Evolutionary conservation across 352 stramenopile genomes (phyloP).

Genomic region (Discostella stelligera): DNA sequence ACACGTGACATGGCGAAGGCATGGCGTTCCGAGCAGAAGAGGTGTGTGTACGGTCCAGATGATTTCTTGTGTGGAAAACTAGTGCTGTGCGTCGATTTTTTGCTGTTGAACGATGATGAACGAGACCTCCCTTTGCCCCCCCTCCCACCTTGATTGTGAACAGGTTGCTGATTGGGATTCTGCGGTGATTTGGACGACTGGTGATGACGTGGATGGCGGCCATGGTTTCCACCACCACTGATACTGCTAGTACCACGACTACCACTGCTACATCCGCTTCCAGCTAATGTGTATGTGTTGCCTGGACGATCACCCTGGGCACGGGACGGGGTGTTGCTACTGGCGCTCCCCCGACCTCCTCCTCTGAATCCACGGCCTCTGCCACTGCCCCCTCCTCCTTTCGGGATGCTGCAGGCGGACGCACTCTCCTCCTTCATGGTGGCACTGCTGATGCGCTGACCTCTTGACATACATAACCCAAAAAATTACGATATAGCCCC

Average conservation of each 20-base stretch:
- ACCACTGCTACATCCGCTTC: not conserved
- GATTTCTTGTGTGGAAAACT: slow-evolving; percentile 24
- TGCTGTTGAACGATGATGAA: slow-evolving; percentile 36
- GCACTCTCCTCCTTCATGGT: not conserved
- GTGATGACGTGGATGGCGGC: slow-evolving; percentile 10
- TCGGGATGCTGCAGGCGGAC: not conserved
- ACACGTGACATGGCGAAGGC: slow-evolving; percentile 39
- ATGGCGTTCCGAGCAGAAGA: slow-evolving; percentile 46
- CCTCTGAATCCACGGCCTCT: slow-evolving; percentile 10
- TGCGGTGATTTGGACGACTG: slow-evolving; percentile 9
- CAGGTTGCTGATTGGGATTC: slow-evolving; percentile 11
- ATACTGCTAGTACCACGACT: not conserved
- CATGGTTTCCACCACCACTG: slow-evolving; percentile 13
- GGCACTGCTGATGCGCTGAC: not conserved
- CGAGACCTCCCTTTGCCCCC: slow-evolving; percentile 32
- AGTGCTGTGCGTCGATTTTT: slow-evolving; percentile 3
- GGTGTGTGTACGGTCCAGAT: slow-evolving; percentile 29
- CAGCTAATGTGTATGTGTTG: not conserved
- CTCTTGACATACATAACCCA: slow-evolving; percentile 2
- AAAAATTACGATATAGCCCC: too few relatives aligned
- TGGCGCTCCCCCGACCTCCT: slow-evolving; percentile 1
- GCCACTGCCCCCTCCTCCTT: slow-evolving; percentile 3
- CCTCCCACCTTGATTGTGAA: slow-evolving; percentile 17
- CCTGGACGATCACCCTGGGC: too few relatives aligned
- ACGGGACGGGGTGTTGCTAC: not conserved